Evolutionary conservation across 1,284 basidiomycete genomes (phyloP), one percentile per base, ranked within the genome.

Genomic region (Puccinia triticina): DNA sequence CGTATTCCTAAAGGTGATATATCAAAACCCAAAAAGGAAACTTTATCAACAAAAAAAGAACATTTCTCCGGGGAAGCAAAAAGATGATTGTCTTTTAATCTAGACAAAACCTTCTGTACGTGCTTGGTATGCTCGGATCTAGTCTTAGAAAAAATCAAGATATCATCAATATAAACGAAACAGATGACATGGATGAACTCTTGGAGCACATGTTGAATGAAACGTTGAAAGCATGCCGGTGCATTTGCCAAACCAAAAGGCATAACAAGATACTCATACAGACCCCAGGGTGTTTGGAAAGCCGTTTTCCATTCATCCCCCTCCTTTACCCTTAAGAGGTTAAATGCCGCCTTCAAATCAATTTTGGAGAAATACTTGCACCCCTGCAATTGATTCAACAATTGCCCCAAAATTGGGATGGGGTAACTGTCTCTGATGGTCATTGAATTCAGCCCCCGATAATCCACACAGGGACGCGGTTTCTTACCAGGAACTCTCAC

Each of bases 181-280:
- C 40, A 43, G 40, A 12, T 43, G 40, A 43, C 12, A 43, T 43
- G 4, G 12, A 43, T 4, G 7, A 43, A 7, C 12, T 43, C 12
- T 7, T 12, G 12, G 4, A 43, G 12, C 4, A 43, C 40, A 43
- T 7, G 12, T 37, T 40, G 29, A 43, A 43, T 43, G 74, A 43
- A 43, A 7, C 40, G 4, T 12, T 43, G 40, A 43, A 43, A 43
- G 40, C 40, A 43, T 43, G 40, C 50, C 16, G 74, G 74, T 7
- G 74, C 74, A 57, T 76, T 76, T 50, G 11, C 50, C n/a, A 76
- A 48, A 29, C 74, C 74, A 76, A 76, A 76, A 26, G 74, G 74
- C 48, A 43, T 76, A 26, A 76, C 74, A 23, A 48, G 37, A 57
- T 53, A 74, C 26, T 76, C 55, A 43, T 32, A 76, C 26, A 76